A percentile compares a stretch with the other conserved stretches of the same genome.
phyloP scores from a whole-genome alignment of 306 rosid species.

The Vicia sativa region DNA sequence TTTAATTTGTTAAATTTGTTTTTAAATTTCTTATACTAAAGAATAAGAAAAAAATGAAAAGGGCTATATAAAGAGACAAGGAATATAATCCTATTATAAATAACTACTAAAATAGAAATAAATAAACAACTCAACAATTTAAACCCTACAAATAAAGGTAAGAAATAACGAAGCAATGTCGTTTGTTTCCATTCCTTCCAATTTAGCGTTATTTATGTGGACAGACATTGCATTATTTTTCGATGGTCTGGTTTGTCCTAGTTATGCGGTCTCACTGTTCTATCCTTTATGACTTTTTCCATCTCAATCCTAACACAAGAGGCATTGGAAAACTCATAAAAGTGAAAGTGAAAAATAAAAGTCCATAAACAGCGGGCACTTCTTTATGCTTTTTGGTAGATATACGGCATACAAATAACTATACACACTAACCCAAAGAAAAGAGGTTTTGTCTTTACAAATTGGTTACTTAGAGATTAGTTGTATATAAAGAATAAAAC shows the following conservation, averaged over 20 bases:
- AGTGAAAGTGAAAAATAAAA: constrained; percentile 34
- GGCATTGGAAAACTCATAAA: constrained; percentile 43
- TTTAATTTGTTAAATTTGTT: too few species aligned
- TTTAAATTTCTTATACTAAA: too few species aligned
- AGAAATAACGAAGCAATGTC: neutral
- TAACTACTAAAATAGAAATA: too few species aligned
- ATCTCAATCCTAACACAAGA: constrained; percentile 29
- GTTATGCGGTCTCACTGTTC: neutral
- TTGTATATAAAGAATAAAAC: too few species aligned
- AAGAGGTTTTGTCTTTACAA: constrained; percentile 10
- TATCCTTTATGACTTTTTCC: constrained; percentile 2
- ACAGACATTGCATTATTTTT: constrained; percentile 1
- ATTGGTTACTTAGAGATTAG: neutral
- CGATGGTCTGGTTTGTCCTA: neutral
- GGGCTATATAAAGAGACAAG: too few species aligned
- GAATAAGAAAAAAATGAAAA: too few species aligned
- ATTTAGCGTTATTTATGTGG: neutral
- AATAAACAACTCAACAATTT: neutral
- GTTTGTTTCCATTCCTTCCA: neutral
- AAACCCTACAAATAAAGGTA: neutral
- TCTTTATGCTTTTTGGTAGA: constrained; percentile 38
- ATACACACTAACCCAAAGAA: neutral
- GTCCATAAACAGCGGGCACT: neutral
- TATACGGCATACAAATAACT: neutral
- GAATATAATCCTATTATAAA: too few species aligned